Base-by-base conservation (phyloP, 2,329 filamentous ascomycete species). In the Penicillium sclerotigenum region DNA sequence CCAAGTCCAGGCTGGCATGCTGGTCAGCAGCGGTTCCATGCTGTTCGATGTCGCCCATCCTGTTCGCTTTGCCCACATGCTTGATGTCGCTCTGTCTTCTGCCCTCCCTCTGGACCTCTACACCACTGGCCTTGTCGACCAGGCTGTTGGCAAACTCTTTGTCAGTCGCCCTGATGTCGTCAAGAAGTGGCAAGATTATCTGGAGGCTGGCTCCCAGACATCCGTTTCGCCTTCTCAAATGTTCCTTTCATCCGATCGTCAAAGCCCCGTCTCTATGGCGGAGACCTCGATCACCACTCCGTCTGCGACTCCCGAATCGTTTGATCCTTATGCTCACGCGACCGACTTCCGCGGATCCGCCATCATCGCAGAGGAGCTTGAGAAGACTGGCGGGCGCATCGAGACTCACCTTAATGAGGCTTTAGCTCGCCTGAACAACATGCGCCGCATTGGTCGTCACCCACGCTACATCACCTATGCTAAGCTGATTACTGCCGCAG, bases 391-490 rank as follows among this genome's bases (percentile, higher is more conserved):
- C 66, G 88, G 88, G 47, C 86, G 88, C 57, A 85, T 87, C 63
- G 87, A 86, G 22, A 83, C 86, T 50, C 86, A 88, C 62, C 80
- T 97, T 58, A 87, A 87, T 61, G 91, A 96, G 62, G 90, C 91
- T 34, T 78, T 97, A 59, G 82, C 81, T 61, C 88, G 91, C 65
- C 90, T 97, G 76, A 89, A 87, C 72, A 96, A 96, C 77, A 96
- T 97, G 80, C 91, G 94, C 61, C 90, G 92, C 57, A 85, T 90
- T 68, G 92, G 93, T 60, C 87, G 91, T 70, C 91, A 97, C 72
- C 91, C 93, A 50, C 87, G 93, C 58, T 97, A 97, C 78, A 94
- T 96, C 73, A 96, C 92, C 1, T 97, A 97, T 67, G 91, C 92
- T 47, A 97, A 97, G 81, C 81, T 99, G 63, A 96, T 99, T 68